These are phyloP conservation scores for Picea sitchensis DNA, from an alignment of 75 land plant species.

Conservation along the genomic window DNA sequence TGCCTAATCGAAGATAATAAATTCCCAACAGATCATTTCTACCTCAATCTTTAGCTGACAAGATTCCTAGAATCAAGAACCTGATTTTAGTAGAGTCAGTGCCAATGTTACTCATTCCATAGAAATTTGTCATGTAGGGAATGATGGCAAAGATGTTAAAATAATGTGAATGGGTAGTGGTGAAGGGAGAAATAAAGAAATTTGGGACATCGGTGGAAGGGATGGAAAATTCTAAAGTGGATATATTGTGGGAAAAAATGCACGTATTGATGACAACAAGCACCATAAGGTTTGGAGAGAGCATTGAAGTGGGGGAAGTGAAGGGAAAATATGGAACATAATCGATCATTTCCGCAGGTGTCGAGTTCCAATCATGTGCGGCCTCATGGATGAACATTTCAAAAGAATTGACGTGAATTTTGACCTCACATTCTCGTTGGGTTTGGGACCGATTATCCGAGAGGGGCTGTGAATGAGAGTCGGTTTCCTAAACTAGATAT, in stretches of 20 bases:
- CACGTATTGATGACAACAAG: slow-evolving; percentile 10
- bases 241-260: slow-evolving; percentile 11
- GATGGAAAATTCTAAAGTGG: slow-evolving; percentile 24
- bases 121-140: slow-evolving; percentile 11
- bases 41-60: slow-evolving; percentile 10
- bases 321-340: slow-evolving; percentile 36
- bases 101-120: background rate
- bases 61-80: background rate
- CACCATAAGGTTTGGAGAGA: background rate
- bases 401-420: too few species aligned
- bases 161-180: slow-evolving; percentile 68
- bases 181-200: slow-evolving; percentile 31
- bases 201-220: slow-evolving; percentile 18
- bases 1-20: slow-evolving; percentile 15
- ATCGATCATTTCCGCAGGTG: too few species aligned
- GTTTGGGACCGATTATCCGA: too few species aligned
- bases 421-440: too few species aligned
- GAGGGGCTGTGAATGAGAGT: too few species aligned
- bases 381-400: too few species aligned
- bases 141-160: slow-evolving; percentile 17
- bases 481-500: too few species aligned
- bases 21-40: slow-evolving; percentile 25
- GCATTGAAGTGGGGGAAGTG: slow-evolving; percentile 32
- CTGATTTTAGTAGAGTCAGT: slow-evolving; percentile 15
- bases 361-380: too few species aligned